Evolutionary conservation across 805 yeast species (phyloP).

Genomic region (Candida arabinofermentans): DNA sequence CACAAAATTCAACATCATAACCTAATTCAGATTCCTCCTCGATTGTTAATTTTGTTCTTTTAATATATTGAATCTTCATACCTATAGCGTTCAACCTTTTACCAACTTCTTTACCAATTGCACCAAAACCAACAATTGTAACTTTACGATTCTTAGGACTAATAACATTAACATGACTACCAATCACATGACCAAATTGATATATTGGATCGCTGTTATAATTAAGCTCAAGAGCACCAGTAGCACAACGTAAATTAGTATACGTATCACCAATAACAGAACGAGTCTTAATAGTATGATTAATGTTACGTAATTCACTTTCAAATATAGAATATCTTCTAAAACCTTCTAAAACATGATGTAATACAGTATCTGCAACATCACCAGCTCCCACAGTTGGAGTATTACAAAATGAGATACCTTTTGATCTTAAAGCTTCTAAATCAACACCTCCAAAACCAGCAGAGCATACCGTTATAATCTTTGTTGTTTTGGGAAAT

Average conservation of each 20-base stretch:
- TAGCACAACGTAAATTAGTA: conserved; percentile 24
- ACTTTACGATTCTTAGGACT: conserved; percentile 57
- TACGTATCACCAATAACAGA: conserved; percentile 29
- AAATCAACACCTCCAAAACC: conserved; percentile 46
- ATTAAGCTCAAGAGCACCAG: conserved; percentile 27
- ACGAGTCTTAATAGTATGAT: conserved; percentile 45
- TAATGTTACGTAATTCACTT: conserved; percentile 33
- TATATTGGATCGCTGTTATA: conserved; percentile 24
- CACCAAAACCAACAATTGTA: conserved; percentile 70
- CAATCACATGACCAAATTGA: conserved; percentile 40
- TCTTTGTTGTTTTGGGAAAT: conserved; percentile 41
- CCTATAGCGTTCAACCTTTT: conserved; percentile 53
- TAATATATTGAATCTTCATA: conserved; percentile 60
- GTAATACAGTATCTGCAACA: conserved; percentile 70
- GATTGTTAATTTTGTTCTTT: conserved; percentile 42
- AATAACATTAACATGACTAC: conserved; percentile 39
- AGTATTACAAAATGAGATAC: conserved; percentile 57
- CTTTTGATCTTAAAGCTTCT: conserved; percentile 28
- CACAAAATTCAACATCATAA: conserved; percentile 41
- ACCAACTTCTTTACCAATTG: conserved; percentile 67
- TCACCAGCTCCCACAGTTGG: conserved; percentile 57
- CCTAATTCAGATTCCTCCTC: conserved; percentile 37
- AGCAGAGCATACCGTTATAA: conserved; percentile 52
- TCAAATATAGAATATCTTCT: conserved; percentile 52
- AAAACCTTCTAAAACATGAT: conserved; percentile 54